These are phyloP conservation scores for Sarcomyxa edulis DNA, from an alignment of 768 basidiomycete genomes.

Conservation along the genomic window DNA sequence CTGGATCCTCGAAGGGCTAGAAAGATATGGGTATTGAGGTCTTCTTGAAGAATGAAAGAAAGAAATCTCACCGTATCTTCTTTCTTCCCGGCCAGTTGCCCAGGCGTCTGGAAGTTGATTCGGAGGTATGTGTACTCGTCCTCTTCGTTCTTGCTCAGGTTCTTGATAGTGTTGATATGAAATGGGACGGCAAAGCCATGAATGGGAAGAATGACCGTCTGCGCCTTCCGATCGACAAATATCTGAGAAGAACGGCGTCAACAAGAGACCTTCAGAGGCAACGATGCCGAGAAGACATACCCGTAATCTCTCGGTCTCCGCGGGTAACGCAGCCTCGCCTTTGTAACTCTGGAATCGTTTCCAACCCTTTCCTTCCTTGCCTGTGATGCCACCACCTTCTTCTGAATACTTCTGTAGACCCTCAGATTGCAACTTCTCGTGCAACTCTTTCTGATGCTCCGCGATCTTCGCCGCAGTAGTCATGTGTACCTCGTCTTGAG, in stretches of 20 bases:
- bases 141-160: slow-evolving; percentile 95
- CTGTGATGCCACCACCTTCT: slow-evolving; percentile 65
- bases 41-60: not conserved
- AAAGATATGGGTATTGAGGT: slow-evolving; percentile 7
- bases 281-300: slow-evolving; percentile 39
- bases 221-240: slow-evolving; percentile 83
- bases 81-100: slow-evolving; percentile 95
- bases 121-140: slow-evolving; percentile 91
- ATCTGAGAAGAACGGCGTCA: slow-evolving; percentile 46
- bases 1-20: slow-evolving; percentile 94
- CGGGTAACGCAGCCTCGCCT: slow-evolving; percentile 85
- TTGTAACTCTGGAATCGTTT: slow-evolving; percentile 97
- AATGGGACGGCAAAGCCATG: slow-evolving; percentile 96
- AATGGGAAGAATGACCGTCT: slow-evolving; percentile 87
- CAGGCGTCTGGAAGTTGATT: slow-evolving; percentile 98
- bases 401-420: slow-evolving; percentile 84
- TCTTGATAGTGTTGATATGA: slow-evolving; percentile 98
- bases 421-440: slow-evolving; percentile 66
- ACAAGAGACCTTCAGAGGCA: slow-evolving; percentile 2
- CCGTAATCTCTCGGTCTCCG: slow-evolving; percentile 73
- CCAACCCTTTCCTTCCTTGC: slow-evolving; percentile 90
- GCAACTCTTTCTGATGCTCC: slow-evolving; percentile 85
- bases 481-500: slow-evolving; percentile 78
- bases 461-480: slow-evolving; percentile 74
- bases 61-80: slow-evolving; percentile 82